Base-by-base conservation (phyloP, 2,329 filamentous ascomycete species). In the Amesomyces nigricolor region DNA sequence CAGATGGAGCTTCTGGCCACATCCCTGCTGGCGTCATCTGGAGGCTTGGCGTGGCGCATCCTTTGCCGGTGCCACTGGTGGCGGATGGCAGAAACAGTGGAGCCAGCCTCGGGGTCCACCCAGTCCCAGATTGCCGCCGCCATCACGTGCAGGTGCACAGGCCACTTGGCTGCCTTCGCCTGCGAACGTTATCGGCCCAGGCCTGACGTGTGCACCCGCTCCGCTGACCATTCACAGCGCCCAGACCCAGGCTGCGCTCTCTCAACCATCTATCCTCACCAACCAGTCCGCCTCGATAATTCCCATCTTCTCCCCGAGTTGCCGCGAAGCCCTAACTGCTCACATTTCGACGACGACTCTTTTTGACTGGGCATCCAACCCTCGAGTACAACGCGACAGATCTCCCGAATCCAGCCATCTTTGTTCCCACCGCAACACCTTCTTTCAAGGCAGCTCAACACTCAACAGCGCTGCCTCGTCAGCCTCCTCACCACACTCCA, bases 141-240 rank as follows among this genome's bases (percentile, higher is more conserved):
- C 26, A 58, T 61, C 59, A 61, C 59, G 59, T 61, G 59, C n/a
- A 35, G 9, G 14, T 38, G 57, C 59, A 61, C 58, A 47, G 59
- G 48, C 53, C 55, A 50, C 22, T 22, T 2, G 37, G 46, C 49
- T 37, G 29, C 46, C 49, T 55, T 51, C 26, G 43, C 42, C 49
- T 37, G 29, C 46, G 46, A 53, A 47, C 26, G 43, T 38, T 53
- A 48, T 52, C 47, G 54, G 43, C 47, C 45, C 42, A 43, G 40
- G 57, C 57, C 59, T 61, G 59, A 61, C 59, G 59, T 61, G 59
- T 61, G 57, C 56, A 51, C 29, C 45, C 56, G 53, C 47, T 26
- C 51, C 54, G 57, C 59, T 57, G 59, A 57, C 57, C 57, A 56
- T 35, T 61, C 51, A 43, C 57, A 59, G 54, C 59, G 54, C 54